Base-by-base conservation (phyloP, 495 filamentous ascomycete genomes). In the Talaromyces ruber region DNA sequence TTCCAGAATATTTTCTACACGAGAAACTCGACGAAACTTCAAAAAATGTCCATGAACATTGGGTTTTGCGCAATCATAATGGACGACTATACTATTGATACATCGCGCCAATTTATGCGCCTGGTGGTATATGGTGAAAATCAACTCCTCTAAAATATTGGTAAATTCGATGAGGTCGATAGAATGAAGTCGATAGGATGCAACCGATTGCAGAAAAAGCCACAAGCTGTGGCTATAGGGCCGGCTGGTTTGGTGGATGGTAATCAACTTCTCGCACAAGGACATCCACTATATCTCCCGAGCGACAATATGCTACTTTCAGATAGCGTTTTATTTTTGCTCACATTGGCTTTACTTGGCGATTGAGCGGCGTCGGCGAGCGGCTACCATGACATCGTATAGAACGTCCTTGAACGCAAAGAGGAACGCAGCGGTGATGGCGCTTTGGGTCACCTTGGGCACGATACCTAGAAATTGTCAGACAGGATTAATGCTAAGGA, bases 401-500 rank as follows among this genome's bases (percentile, higher is more conserved):
- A 91, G 70, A 3, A 86, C 91, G 75, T 99, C 94, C 81, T 99
- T 99, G 76, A 99, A 97, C 14, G 93, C 93, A 70, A 99, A 99
- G 60, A 99, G 79, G 74, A 96, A 94, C 21, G 94, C 94, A 21
- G 94, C 94, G 8, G 95, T 99, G 58, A 98, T 83, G 8, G 97
- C 94, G 73, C 92, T 96, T 77, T 98, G 94, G 14, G 90, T 91
- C 18, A 98, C 87, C 79, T 99, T 99, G 30, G 94, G 90, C 28
- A 87, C 91, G 73, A 99, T 96, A 24, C 91, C 91, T 92, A 61
- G 22, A 26, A 7, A 52, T 12, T 24, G 61, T 70, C 47, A 71
- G 65, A 25, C 4, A 7, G 53, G 53, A 58, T 72, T 24, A 73
- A 60, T 53, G 6, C 6, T 25, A 58, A 11, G 56, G 54, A 52